phyloP scores from a whole-genome alignment of 495 filamentous ascomycete genomes.

The Lichenothelia convexa region DNA sequence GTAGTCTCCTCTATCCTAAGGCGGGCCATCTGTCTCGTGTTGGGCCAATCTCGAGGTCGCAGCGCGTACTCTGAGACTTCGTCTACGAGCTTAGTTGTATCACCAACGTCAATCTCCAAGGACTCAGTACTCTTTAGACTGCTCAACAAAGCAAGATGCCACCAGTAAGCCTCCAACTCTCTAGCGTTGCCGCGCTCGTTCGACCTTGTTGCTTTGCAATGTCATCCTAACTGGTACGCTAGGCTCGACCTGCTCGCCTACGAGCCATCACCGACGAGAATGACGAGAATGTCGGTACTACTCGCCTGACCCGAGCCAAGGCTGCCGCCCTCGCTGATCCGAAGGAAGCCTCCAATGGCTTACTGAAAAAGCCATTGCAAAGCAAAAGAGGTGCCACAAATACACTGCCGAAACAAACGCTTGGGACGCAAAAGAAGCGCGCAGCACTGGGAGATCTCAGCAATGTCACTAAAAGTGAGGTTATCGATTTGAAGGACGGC shows the following conservation, averaged over 20 bases:
- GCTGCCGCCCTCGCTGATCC: slow-evolving; percentile 47
- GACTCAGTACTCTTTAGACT: neutral
- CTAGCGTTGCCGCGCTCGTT: neutral
- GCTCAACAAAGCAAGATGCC: slow-evolving; percentile 11
- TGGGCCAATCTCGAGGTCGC: too few species aligned
- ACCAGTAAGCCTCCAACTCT: slow-evolving; percentile 8
- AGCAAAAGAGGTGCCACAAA: slow-evolving; percentile 45
- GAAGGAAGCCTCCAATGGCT: slow-evolving; percentile 31
- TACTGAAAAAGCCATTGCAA: slow-evolving; percentile 52
- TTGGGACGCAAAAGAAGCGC: slow-evolving; percentile 14
- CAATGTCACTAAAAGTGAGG: slow-evolving; percentile 59
- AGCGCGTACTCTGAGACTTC: neutral
- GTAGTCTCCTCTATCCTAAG: too few species aligned
- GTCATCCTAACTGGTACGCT: slow-evolving; percentile 2
- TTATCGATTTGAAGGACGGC: slow-evolving; percentile 28
- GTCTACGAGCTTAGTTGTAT: neutral
- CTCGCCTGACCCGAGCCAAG: slow-evolving; percentile 84
- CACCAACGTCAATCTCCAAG: neutral
- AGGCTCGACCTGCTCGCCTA: slow-evolving; percentile 39
- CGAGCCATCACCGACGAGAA: slow-evolving; percentile 75
- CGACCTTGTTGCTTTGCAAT: neutral
- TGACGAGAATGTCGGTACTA: slow-evolving; percentile 67
- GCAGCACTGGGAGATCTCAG: slow-evolving; percentile 67
- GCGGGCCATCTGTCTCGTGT: too few species aligned
- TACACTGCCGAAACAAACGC: slow-evolving; percentile 27